Conservation (phyloP, 176 grass and related monocot genomes). For the Raddia guianensis region DNA sequence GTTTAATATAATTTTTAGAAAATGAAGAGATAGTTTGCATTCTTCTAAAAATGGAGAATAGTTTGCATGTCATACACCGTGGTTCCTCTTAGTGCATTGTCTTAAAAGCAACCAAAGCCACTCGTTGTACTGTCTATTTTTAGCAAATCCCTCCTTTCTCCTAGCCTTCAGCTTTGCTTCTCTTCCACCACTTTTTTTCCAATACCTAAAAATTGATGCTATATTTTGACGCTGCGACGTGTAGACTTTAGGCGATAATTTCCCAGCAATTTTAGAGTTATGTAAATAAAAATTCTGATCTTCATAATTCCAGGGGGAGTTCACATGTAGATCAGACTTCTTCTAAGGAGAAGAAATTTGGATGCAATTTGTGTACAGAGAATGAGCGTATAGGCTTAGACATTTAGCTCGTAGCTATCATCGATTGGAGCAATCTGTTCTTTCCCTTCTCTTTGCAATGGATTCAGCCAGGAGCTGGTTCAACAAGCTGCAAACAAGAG, state of each 20-base stretch:
- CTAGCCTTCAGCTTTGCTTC: conserved; percentile 19
- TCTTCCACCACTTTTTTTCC: conserved; percentile 27
- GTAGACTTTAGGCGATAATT: conserved; percentile 33
- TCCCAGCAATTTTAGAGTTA: conserved; percentile 30
- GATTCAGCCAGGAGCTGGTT: conserved; percentile 95
- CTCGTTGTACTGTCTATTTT: conserved; percentile 40
- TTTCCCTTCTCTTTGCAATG: conserved; percentile 44
- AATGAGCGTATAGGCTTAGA: conserved; percentile 24
- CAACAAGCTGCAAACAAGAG: conserved; percentile 81
- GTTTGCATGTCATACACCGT: too few species aligned
- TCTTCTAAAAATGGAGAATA: too few species aligned
- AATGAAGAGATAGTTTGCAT: too few species aligned
- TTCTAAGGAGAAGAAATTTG: conserved; percentile 2
- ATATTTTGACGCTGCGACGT: conserved; percentile 12
- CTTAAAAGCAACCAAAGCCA: conserved; percentile 30
- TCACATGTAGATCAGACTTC: conserved; percentile 21
- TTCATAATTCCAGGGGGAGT: not conserved
- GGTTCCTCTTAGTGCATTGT: too few species aligned
- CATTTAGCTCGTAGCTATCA: not conserved
- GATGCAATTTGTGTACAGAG: conserved; percentile 26
- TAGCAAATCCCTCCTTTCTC: conserved; percentile 33
- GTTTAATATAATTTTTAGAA: too few species aligned
- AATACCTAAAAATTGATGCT: conserved; percentile 35
- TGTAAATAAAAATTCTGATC: conserved; percentile 15
- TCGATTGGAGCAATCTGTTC: not conserved